A percentile compares a stretch with the other conserved stretches of the same genome.
Evolutionary conservation across 2,329 filamentous ascomycete genomes (phyloP).

Genomic region (Proliferodiscus dingleyae): DNA sequence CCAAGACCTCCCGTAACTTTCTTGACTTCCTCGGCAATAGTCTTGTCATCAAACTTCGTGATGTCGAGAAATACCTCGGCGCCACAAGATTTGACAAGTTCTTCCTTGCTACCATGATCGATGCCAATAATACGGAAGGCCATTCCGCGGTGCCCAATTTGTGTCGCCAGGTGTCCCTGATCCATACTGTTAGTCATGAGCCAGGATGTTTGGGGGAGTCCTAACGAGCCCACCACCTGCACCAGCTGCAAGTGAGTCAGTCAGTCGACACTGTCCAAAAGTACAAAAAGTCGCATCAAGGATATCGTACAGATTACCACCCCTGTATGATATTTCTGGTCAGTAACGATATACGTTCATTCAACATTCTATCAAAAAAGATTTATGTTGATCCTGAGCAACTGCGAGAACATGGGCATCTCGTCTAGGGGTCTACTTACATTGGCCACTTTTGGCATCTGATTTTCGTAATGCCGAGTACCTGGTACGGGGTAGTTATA

Average conservation of each 20-base stretch:
- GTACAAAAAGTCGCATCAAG: no score
- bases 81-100: slow-evolving; percentile 53
- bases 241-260: slow-evolving; percentile 35
- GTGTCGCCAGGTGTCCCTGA: slow-evolving; percentile 56
- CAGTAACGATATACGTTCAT: neutral
- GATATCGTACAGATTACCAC: slow-evolving; percentile 29
- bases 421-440: no score
- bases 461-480: slow-evolving; percentile 61
- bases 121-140: slow-evolving; percentile 61
- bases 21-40: slow-evolving; percentile 50
- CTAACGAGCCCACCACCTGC: slow-evolving; percentile 54
- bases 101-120: slow-evolving; percentile 57
- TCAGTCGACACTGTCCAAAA: no score
- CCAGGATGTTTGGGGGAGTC: neutral
- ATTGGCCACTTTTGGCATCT: slow-evolving; percentile 41
- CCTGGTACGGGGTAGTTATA: slow-evolving; percentile 18
- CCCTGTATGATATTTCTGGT: slow-evolving; percentile 1
- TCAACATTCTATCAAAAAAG: no score
- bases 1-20: slow-evolving; percentile 53
- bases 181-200: slow-evolving; percentile 7
- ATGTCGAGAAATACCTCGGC: slow-evolving; percentile 64
- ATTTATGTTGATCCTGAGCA: no score
- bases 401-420: slow-evolving; percentile 36
- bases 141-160: slow-evolving; percentile 56
- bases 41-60: slow-evolving; percentile 45